Percentiles rank a stretch among this genome's conserved stretches.
These are phyloP conservation scores for Stemphylium lycopersici DNA, from an alignment of 2,329 filamentous ascomycete species.

Conservation along the genomic window DNA sequence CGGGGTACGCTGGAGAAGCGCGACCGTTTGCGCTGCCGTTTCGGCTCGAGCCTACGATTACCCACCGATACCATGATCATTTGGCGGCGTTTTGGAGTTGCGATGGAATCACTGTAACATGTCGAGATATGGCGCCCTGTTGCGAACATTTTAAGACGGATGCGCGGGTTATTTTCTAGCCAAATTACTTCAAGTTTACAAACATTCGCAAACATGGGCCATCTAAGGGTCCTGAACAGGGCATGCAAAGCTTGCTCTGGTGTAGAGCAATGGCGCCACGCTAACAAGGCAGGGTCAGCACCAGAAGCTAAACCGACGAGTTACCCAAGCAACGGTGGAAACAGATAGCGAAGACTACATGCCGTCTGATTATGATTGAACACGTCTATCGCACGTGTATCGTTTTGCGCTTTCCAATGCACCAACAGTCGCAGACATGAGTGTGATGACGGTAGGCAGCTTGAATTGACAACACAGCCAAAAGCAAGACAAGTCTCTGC, in stretches of 20 bases:
- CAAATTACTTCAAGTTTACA: conserved; percentile 14
- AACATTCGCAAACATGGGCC: conserved; percentile 5
- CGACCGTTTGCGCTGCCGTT: conserved; percentile 24
- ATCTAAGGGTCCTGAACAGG: background rate
- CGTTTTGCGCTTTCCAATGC: background rate
- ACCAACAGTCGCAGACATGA: background rate
- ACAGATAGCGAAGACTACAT: background rate
- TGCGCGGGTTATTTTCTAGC: conserved; percentile 13
- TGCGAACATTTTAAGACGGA: conserved; percentile 11
- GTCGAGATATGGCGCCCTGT: conserved; percentile 34
- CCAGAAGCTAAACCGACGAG: background rate
- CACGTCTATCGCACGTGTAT: background rate
- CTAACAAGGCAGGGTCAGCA: background rate
- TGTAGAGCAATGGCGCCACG: background rate
- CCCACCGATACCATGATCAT: conserved; percentile 43
- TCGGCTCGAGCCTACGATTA: conserved; percentile 29
- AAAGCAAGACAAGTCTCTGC: background rate
- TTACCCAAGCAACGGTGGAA: background rate
- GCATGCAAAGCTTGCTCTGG: background rate
- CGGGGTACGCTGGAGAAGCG: conserved; percentile 15
- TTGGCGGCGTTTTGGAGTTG: conserved; percentile 42
- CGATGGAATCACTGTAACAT: conserved; percentile 32
- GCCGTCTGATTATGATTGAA: background rate
- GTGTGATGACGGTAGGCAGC: background rate
- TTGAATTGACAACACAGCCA: background rate